Percentiles rank a stretch among this genome's conserved stretches.
phyloP scores from a whole-genome alignment of 441 rosid genomes.

The Erodium moschatum region DNA sequence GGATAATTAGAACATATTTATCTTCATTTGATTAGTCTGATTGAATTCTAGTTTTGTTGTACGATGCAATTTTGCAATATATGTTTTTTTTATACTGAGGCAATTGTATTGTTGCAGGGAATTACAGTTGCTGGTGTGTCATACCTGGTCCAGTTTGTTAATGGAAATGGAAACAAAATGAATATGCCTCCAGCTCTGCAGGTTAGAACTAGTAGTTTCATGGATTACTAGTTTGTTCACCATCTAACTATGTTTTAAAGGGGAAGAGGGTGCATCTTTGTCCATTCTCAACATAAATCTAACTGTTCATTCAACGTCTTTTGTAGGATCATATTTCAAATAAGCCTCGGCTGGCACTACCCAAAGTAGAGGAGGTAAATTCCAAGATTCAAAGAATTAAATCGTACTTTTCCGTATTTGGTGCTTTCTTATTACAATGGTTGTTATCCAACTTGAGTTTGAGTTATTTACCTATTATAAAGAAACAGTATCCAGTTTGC shows the following conservation, averaged over 20 bases:
- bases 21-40: neutral
- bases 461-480: no score
- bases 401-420: neutral
- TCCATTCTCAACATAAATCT: constrained; percentile 6
- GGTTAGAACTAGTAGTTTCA: constrained; percentile 33
- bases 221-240: constrained; percentile 4
- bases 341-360: constrained; percentile 37
- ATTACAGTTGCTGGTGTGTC: constrained; percentile 59
- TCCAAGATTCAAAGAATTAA: neutral
- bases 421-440: neutral
- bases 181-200: constrained; percentile 50
- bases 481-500: no score
- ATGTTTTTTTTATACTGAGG: constrained; percentile 11
- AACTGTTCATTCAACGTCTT: constrained; percentile 13
- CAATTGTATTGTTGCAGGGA: constrained; percentile 44
- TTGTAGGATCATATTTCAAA: constrained; percentile 57
- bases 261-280: neutral
- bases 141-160: constrained; percentile 55
- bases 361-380: constrained; percentile 39
- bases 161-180: constrained; percentile 50
- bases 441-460: neutral
- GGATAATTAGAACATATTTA: neutral
- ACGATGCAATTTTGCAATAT: neutral
- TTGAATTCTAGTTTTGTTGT: neutral
- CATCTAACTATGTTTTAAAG: neutral